A percentile compares a stretch with the other conserved stretches of the same genome.
phyloP scores from a whole-genome alignment of 176 grass and related monocot species.

The Cenchrus fungigraminus region DNA sequence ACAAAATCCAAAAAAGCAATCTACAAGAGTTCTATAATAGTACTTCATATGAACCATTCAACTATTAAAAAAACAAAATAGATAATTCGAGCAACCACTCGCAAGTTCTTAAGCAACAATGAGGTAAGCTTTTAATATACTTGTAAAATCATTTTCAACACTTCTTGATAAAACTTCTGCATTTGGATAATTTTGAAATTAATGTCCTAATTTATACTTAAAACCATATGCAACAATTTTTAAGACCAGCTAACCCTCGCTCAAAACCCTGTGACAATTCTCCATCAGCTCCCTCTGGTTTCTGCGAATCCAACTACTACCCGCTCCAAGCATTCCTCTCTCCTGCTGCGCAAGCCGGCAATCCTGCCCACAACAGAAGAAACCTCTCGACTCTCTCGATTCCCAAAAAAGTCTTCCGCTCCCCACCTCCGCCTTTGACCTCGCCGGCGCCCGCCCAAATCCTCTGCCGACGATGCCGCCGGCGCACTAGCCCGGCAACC shows the following conservation, averaged over 20 bases:
- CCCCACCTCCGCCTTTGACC: conserved; percentile 46
- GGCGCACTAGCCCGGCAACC: background rate
- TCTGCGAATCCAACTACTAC: background rate
- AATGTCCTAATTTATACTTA: background rate
- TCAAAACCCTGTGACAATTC: background rate
- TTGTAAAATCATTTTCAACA: background rate
- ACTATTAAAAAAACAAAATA: background rate
- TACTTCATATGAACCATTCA: background rate
- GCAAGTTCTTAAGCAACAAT: background rate
- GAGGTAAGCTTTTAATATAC: background rate
- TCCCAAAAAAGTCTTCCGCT: background rate
- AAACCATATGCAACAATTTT: background rate
- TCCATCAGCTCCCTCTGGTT: background rate
- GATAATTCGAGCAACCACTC: background rate
- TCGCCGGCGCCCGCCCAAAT: conserved; percentile 39
- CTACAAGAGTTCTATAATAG: background rate
- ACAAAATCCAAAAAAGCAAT: background rate
- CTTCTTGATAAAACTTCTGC: background rate
- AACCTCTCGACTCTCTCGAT: conserved; percentile 34
- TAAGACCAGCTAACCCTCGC: background rate
- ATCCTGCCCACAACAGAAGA: conserved; percentile 25
- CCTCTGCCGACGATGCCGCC: conserved; percentile 26
- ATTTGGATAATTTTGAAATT: background rate
- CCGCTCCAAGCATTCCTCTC: background rate
- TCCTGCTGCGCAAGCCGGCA: no score